Evolutionary conservation across 75 land plant species (phyloP), one percentile per base, ranked within the genome.

Genomic region (Gnetum montanum): DNA sequence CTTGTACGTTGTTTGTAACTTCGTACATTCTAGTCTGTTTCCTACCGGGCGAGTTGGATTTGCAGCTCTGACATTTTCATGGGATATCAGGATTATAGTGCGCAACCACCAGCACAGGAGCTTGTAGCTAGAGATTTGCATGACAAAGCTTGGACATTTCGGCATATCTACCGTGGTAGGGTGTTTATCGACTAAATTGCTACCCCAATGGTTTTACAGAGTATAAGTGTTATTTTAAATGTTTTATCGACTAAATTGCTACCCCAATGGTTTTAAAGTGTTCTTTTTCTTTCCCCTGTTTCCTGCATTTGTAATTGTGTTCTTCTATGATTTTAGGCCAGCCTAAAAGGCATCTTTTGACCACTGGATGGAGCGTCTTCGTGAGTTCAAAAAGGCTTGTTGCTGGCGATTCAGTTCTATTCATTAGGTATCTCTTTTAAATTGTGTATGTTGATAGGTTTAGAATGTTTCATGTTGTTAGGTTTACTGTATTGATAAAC

Each of bases 101-200:
- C 70, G 83, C 95, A 89, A 64, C 95, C 95, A 31, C 95, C 95
- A 44, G 83, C 71, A 15, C 95, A 89, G 45, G 95, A 85, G 67
- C 82, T 89, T 35, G 61, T 82, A 50, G 95, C 88, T 12, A 69
- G 78, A 54, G 95, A 89, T 48, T 66, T 89, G 71, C 95, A 89
- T 58, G 86, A 89, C 31, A 82, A 72, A 46, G 54, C 67, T 0
- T 89, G 95, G 95, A 81, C 82, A 31, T 89, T 89, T 66, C 85
- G 95, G 7, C 95, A 89, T 63, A 85, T 89, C 12, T 89, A 89
- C 59, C 90, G 95, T 10, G 95, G 95, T 85, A 47, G 33, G 63
- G 25, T 34, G 49, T 10, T 23, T 10, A 22, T 5, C 12, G 22
- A 11, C 15, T 40, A 10, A 10, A 40, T 3, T 47, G 49, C 10